These are phyloP conservation scores for Paxillus involutus DNA, from an alignment of 768 basidiomycete species.

Conservation along the genomic window DNA sequence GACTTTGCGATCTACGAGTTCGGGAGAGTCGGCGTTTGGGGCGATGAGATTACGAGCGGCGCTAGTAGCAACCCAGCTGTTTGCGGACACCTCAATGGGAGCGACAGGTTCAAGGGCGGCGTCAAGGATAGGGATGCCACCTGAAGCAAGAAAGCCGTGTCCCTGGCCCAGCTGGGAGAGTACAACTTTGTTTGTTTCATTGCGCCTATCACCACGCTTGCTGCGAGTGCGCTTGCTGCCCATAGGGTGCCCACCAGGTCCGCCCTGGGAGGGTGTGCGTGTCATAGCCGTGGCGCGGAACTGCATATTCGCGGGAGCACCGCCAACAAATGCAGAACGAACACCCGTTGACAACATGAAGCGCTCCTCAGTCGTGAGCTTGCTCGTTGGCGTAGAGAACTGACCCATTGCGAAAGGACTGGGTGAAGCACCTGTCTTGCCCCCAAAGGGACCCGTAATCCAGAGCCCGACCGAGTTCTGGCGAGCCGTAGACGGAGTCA, in stretches of 20 bases:
- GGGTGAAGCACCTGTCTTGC: slow-evolving; percentile 32
- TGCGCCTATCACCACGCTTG: slow-evolving; percentile 82
- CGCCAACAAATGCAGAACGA: slow-evolving; percentile 59
- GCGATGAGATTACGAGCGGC: slow-evolving; percentile 41
- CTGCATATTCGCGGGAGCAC: slow-evolving; percentile 43
- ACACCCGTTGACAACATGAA: slow-evolving; percentile 43
- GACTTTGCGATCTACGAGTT: no score
- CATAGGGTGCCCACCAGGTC: slow-evolving; percentile 49
- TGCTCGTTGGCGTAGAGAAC: no score
- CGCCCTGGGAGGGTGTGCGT: no score
- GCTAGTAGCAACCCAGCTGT: slow-evolving; percentile 73
- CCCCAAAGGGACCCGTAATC: slow-evolving; percentile 23
- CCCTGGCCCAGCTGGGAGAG: slow-evolving; percentile 39
- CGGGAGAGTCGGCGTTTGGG: slow-evolving; percentile 64
- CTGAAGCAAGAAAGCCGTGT: slow-evolving; percentile 29
- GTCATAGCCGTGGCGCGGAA: slow-evolving; percentile 66
- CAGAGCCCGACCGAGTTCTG: slow-evolving; percentile 55
- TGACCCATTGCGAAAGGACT: no score
- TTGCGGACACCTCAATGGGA: slow-evolving; percentile 75
- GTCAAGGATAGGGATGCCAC: slow-evolving; percentile 30
- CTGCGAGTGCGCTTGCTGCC: slow-evolving; percentile 67
- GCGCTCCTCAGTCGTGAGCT: slow-evolving; percentile 70
- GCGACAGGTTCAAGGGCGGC: no score
- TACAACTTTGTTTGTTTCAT: slow-evolving; percentile 48
- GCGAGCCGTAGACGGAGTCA: slow-evolving; percentile 42